Evolutionary conservation across 768 basidiomycete genomes (phyloP).

Genomic region (Tylopilus balloui): DNA sequence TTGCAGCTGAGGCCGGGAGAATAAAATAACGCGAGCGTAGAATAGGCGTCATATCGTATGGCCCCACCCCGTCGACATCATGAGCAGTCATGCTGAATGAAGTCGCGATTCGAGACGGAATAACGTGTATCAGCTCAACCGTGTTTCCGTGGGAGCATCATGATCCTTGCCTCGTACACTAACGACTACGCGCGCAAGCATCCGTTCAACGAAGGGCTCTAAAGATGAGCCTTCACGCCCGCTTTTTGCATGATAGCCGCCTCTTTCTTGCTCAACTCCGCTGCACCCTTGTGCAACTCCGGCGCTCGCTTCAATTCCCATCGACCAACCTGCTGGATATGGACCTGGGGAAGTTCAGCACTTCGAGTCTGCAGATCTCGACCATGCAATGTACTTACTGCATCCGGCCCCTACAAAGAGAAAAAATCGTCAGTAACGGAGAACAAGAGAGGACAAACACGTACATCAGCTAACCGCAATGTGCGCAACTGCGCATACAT

Average conservation of each 20-base stretch:
- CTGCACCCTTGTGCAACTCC: slow-evolving; percentile 49
- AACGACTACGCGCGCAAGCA: no score
- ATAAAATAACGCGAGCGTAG: slow-evolving; percentile 49
- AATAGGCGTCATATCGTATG: slow-evolving; percentile 30
- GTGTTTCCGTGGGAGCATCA: no score
- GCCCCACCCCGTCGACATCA: slow-evolving; percentile 10
- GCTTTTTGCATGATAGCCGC: slow-evolving; percentile 54
- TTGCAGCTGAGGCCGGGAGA: slow-evolving; percentile 56
- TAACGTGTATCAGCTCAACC: no score
- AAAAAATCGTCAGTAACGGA: slow-evolving; percentile 6
- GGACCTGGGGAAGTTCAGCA: slow-evolving; percentile 52
- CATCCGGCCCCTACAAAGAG: slow-evolving; percentile 65
- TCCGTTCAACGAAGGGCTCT: no score
- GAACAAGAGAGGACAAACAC: slow-evolving; percentile 23
- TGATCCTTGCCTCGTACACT: no score
- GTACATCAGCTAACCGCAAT: slow-evolving; percentile 80
- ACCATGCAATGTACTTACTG: slow-evolving; percentile 39
- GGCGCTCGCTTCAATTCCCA: slow-evolving; percentile 79
- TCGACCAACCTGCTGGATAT: slow-evolving; percentile 93
- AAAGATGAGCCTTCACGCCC: slow-evolving; percentile 57
- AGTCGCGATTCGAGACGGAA: not conserved
- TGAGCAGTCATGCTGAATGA: slow-evolving; percentile 16
- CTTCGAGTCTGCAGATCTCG: not conserved
- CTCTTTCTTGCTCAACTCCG: slow-evolving; percentile 58
- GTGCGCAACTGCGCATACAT: slow-evolving; percentile 81